Percentiles rank a stretch among this genome's conserved stretches.
phyloP scores from a whole-genome alignment of 108 stramenopile genomes.

The Nitzschia palea region DNA sequence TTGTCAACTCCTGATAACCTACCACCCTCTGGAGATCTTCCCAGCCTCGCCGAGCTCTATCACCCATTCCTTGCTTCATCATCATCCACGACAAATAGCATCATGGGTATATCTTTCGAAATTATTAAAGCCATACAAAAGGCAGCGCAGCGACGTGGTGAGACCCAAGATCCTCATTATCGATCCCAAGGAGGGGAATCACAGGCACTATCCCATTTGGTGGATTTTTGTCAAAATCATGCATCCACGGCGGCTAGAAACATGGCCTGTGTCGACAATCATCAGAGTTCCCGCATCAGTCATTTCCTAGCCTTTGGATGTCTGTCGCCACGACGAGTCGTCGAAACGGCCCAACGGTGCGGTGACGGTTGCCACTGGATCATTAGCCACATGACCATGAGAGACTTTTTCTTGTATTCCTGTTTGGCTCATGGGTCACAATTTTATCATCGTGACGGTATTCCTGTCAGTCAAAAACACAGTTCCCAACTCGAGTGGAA shows the following conservation, averaged over 20 bases:
- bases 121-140: neutral
- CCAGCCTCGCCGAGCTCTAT: constrained; percentile 34
- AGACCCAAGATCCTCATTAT: neutral
- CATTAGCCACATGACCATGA: constrained; percentile 67
- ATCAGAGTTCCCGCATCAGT: constrained; percentile 55
- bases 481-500: constrained; percentile 1
- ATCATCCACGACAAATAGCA: neutral
- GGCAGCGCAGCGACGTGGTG: neutral
- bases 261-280: constrained; percentile 50
- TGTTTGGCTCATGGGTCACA: constrained; percentile 37
- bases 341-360: constrained; percentile 30
- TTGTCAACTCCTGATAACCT: neutral
- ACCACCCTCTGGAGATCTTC: constrained; percentile 32
- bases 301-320: constrained; percentile 45
- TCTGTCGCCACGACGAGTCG: constrained; percentile 59
- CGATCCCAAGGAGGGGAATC: constrained; percentile 27
- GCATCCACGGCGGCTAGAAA: constrained; percentile 51
- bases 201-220: constrained; percentile 33
- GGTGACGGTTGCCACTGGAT: constrained; percentile 51
- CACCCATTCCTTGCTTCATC: neutral
- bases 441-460: constrained; percentile 35
- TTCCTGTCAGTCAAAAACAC: constrained; percentile 31
- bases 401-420: constrained; percentile 69
- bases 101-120: neutral
- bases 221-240: constrained; percentile 45